Conservation (phyloP, 1,284 basidiomycete species). For the Apiotrichum gamsii region DNA sequence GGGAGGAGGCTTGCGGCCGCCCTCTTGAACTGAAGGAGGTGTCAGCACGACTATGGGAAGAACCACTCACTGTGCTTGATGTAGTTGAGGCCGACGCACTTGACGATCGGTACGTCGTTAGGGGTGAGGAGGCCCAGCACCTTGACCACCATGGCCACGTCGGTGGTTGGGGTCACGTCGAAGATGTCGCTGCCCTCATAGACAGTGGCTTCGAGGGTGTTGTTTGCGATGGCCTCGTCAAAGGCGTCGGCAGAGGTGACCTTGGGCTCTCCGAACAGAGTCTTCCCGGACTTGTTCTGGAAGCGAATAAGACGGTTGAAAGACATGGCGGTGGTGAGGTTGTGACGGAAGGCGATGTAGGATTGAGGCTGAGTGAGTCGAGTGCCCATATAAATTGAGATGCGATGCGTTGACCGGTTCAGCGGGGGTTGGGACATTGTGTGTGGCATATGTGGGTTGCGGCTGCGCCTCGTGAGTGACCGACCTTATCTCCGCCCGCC, state of each 20-base stretch:
- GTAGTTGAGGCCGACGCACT: conserved; percentile 27
- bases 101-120: conserved; percentile 1
- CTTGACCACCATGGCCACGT: not conserved
- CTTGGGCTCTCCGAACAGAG: not conserved
- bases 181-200: not conserved
- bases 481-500: too few relatives aligned
- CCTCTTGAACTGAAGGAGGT: conserved; percentile 19
- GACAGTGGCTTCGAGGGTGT: not conserved
- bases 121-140: too few relatives aligned
- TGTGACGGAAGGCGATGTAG: too few relatives aligned
- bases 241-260: not conserved
- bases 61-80: conserved; percentile 13
- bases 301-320: not conserved
- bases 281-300: not conserved
- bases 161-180: not conserved
- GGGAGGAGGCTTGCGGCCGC: conserved; percentile 39
- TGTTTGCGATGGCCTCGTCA: not conserved
- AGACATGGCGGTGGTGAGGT: not conserved
- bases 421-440: too few relatives aligned
- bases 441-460: too few relatives aligned
- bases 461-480: too few relatives aligned
- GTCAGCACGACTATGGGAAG: not conserved
- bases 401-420: too few relatives aligned
- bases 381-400: too few relatives aligned
- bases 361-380: too few relatives aligned